These are phyloP conservation scores for Triangularia verruculosa DNA, from an alignment of 2,329 filamentous ascomycete genomes.

Conservation along the genomic window DNA sequence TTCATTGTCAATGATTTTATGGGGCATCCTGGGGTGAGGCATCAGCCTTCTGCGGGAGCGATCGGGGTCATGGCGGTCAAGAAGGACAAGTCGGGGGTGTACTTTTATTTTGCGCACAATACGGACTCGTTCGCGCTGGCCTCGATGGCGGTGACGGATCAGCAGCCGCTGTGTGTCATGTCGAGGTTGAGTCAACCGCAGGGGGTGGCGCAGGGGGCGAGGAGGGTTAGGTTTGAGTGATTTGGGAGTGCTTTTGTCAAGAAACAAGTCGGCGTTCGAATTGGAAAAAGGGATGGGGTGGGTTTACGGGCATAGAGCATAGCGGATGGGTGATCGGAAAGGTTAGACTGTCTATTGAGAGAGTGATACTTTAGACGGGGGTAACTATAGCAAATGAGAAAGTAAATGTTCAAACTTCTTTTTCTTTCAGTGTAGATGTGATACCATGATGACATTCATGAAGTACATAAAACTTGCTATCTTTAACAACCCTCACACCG, in stretches of 20 bases:
- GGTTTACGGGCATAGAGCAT: no score
- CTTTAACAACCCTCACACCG: not conserved
- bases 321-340: not conserved
- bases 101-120: conserved; percentile 93
- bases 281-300: no score
- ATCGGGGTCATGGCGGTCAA: conserved; percentile 92
- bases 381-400: no score
- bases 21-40: conserved; percentile 78
- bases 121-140: conserved; percentile 85
- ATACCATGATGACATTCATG: not conserved
- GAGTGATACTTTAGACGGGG: not conserved
- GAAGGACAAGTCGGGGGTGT: conserved; percentile 71
- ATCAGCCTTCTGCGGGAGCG: conserved; percentile 77
- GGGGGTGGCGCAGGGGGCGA: conserved; percentile 54
- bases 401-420: not conserved
- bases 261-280: not conserved
- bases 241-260: not conserved
- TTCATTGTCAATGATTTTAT: conserved; percentile 92
- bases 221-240: conserved; percentile 40
- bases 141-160: conserved; percentile 80
- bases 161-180: conserved; percentile 78
- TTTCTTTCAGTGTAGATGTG: not conserved
- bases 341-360: not conserved
- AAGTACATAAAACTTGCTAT: not conserved
- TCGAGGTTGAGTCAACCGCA: conserved; percentile 62